These are phyloP conservation scores for Epicoccum nigrum DNA, from an alignment of 2,329 filamentous ascomycete species.

Conservation along the genomic window DNA sequence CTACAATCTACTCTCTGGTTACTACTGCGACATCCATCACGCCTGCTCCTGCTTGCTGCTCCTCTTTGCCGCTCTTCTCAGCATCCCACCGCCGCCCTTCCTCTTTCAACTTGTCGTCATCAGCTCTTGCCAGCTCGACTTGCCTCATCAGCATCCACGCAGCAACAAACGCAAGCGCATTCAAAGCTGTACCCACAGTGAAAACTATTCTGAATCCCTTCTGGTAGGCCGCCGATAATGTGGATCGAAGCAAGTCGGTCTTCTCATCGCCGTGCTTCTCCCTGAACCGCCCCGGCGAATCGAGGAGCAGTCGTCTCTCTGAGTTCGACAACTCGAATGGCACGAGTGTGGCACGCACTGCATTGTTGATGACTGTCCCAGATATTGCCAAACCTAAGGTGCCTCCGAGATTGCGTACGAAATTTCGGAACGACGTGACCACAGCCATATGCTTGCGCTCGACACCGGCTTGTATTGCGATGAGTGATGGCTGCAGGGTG, in stretches of 20 bases:
- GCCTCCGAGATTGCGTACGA: slow-evolving; percentile 66
- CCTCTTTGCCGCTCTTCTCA: slow-evolving; percentile 13
- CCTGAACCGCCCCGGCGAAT: slow-evolving; percentile 21
- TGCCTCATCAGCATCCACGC: slow-evolving; percentile 29
- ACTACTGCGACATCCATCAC: too few relatives aligned
- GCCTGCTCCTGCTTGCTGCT: too few relatives aligned
- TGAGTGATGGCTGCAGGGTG: slow-evolving; percentile 60
- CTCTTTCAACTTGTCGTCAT: slow-evolving; percentile 28
- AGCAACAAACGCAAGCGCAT: slow-evolving; percentile 24
- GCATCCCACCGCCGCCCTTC: slow-evolving; percentile 22
- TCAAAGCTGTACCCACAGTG: slow-evolving; percentile 24
- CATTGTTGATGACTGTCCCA: slow-evolving; percentile 40
- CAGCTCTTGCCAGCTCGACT: slow-evolving; percentile 21
- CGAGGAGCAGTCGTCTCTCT: slow-evolving; percentile 22
- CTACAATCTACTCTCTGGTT: too few relatives aligned
- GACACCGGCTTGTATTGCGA: slow-evolving; percentile 61
- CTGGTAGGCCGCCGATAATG: slow-evolving; percentile 21
- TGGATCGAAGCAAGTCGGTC: slow-evolving; percentile 10
- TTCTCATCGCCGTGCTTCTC: slow-evolving; percentile 11
- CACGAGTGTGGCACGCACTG: slow-evolving; percentile 13
- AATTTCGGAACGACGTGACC: slow-evolving; percentile 67
- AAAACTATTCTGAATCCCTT: slow-evolving; percentile 28
- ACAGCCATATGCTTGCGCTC: slow-evolving; percentile 65
- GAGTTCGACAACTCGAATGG: slow-evolving; percentile 17
- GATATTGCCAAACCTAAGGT: slow-evolving; percentile 63